Conservation (phyloP, 495 filamentous ascomycete genomes). For the Neurospora sp. region DNA sequence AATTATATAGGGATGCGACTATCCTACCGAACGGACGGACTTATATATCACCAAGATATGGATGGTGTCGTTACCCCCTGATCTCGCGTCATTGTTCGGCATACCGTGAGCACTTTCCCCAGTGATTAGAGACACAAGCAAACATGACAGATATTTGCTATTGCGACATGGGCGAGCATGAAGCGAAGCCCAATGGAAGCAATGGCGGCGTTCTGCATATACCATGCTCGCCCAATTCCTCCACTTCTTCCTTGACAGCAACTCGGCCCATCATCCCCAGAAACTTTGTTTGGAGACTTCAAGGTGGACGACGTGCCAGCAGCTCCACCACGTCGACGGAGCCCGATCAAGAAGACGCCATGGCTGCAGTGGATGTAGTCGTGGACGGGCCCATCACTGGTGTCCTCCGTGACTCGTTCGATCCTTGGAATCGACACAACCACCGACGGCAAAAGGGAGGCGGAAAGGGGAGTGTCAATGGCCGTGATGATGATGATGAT, state of each 20-base stretch:
- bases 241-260: neutral
- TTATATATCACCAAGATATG: neutral
- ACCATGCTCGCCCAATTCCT: conserved; percentile 7
- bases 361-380: conserved; percentile 21
- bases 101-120: neutral
- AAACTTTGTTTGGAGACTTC: conserved; percentile 22
- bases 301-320: conserved; percentile 12
- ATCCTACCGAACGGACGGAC: neutral
- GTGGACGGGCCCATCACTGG: neutral
- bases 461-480: neutral
- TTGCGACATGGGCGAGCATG: neutral
- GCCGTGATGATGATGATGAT: conserved; percentile 6
- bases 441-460: neutral
- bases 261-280: neutral
- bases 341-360: neutral
- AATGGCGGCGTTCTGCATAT: neutral
- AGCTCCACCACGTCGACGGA: conserved; percentile 4
- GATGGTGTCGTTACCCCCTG: conserved; percentile 21
- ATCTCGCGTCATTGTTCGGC: conserved; percentile 24
- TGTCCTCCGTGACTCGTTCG: conserved; percentile 17
- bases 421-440: conserved; percentile 17
- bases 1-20: conserved; percentile 15
- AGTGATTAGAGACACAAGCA: neutral
- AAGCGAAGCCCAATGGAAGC: neutral
- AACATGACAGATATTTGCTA: neutral